These are phyloP conservation scores for Mucor circinelloides DNA, from an alignment of 371 early-diverging fungal species.

Conservation along the genomic window DNA sequence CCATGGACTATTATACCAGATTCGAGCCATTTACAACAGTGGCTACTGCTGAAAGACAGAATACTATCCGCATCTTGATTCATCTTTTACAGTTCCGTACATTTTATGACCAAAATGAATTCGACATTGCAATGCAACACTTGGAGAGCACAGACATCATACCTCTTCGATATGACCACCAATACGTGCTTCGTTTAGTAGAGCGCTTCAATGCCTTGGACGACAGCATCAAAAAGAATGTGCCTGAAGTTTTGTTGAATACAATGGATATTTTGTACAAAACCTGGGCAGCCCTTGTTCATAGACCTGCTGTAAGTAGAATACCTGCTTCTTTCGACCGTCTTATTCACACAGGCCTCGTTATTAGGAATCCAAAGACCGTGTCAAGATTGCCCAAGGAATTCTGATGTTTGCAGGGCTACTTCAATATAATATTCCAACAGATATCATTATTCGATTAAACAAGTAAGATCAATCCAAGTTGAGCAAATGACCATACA, in stretches of 20 bases:
- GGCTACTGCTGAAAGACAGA: conserved; percentile 38
- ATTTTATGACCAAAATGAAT: conserved; percentile 50
- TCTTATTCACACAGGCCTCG: not conserved
- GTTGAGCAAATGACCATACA: not conserved
- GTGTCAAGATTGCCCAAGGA: conserved; percentile 56
- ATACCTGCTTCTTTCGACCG: too few relatives aligned
- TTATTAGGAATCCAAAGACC: conserved; percentile 15
- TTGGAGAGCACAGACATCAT: conserved; percentile 44
- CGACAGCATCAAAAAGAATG: conserved; percentile 70
- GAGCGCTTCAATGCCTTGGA: conserved; percentile 67
- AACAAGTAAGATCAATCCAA: conserved; percentile 51
- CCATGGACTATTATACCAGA: conserved; percentile 52
- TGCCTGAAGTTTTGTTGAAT: conserved; percentile 76
- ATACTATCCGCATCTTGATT: conserved; percentile 60
- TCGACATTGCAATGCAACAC: conserved; percentile 37
- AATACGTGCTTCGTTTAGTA: conserved; percentile 59
- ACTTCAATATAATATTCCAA: conserved; percentile 82
- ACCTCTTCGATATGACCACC: conserved; percentile 63
- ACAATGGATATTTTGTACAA: conserved; percentile 72
- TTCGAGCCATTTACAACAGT: conserved; percentile 45
- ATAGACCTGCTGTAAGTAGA: not conserved
- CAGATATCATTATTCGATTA: conserved; percentile 75
- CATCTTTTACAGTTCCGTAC: conserved; percentile 60
- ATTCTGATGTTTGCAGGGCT: conserved; percentile 82
- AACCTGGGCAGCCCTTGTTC: conserved; percentile 14